These are phyloP conservation scores for Lepiota subincarnata DNA, from an alignment of 768 basidiomycete genomes.

Conservation along the genomic window DNA sequence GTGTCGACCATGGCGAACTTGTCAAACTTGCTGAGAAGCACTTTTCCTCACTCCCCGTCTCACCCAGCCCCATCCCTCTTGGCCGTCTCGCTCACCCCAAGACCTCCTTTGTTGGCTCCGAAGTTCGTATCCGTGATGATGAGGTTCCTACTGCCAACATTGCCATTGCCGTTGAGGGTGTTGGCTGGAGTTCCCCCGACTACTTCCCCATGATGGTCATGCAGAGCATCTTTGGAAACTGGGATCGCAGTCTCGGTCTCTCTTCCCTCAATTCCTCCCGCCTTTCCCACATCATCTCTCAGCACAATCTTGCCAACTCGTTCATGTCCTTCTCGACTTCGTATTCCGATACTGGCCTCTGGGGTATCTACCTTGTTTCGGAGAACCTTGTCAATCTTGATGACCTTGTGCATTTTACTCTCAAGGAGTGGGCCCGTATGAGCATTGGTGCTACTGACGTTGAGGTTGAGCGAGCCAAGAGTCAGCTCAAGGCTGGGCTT, in stretches of 20 bases:
- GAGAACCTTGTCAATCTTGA: constrained; percentile 95
- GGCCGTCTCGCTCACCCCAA: constrained; percentile 74
- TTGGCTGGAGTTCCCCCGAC: constrained; percentile 96
- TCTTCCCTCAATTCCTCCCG: constrained; percentile 86
- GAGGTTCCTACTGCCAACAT: constrained; percentile 85
- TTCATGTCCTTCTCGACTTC: constrained; percentile 99
- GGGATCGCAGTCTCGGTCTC: constrained; percentile 95
- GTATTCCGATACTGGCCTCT: constrained; percentile 97
- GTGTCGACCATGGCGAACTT: constrained; percentile 86
- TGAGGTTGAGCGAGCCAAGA: constrained; percentile 97
- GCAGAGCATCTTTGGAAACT: constrained; percentile 98
- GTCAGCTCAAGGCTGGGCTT: constrained; percentile 93
- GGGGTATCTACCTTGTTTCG: constrained; percentile 96
- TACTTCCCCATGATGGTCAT: constrained; percentile 99
- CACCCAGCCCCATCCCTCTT: constrained; percentile 82
- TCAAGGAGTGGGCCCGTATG: constrained; percentile 96
- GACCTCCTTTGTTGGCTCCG: constrained; percentile 86
- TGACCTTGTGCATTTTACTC: constrained; percentile 89
- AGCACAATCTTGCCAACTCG: constrained; percentile 95
- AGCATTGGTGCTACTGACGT: constrained; percentile 75
- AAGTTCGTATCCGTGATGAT: constrained; percentile 95
- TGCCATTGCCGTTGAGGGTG: constrained; percentile 96
- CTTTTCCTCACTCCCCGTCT: constrained; percentile 86
- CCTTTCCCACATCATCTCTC: constrained; percentile 85
- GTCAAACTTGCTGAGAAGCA: constrained; percentile 94